Percentiles rank a stretch among this genome's conserved stretches.
phyloP scores from a whole-genome alignment of 1,284 basidiomycete genomes.

The Ustilago tritici region DNA sequence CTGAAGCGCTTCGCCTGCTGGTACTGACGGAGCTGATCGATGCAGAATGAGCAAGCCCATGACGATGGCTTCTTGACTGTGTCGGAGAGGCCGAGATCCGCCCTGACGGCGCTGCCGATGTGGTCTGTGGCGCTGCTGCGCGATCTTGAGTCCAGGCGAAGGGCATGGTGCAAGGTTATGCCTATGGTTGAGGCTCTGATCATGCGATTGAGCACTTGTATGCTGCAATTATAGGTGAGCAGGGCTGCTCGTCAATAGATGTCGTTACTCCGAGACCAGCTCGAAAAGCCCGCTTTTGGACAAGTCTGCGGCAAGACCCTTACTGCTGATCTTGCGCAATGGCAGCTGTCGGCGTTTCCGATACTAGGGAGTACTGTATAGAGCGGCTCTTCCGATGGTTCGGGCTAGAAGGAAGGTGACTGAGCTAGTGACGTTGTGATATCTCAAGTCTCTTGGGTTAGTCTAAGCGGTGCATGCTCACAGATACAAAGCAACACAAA shows the following conservation, averaged over 20 bases:
- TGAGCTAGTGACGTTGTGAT: conserved; percentile 10
- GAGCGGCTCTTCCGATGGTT: background rate
- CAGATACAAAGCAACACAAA: background rate
- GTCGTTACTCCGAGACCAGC: background rate
- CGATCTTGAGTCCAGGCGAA: conserved; percentile 29
- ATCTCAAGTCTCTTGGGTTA: background rate
- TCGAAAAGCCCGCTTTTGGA: background rate
- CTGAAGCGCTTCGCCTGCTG: conserved; percentile 22
- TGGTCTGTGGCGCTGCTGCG: conserved; percentile 10
- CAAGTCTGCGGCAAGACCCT: background rate
- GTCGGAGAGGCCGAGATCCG: conserved; percentile 35
- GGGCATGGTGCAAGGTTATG: conserved; percentile 18
- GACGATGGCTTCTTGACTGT: conserved; percentile 23
- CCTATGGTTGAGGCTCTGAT: background rate
- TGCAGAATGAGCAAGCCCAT: conserved; percentile 22
- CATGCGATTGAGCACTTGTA: background rate
- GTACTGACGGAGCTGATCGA: conserved; percentile 32
- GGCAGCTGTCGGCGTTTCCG: background rate
- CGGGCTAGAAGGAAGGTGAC: background rate
- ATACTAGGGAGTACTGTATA: background rate
- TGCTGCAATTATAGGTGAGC: background rate
- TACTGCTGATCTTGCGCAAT: background rate
- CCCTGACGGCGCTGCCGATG: conserved; percentile 31
- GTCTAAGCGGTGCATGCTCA: background rate
- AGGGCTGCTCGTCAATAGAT: background rate